Conservation (phyloP, 257 asterid genomes). For the Gardenia jasminoides region DNA sequence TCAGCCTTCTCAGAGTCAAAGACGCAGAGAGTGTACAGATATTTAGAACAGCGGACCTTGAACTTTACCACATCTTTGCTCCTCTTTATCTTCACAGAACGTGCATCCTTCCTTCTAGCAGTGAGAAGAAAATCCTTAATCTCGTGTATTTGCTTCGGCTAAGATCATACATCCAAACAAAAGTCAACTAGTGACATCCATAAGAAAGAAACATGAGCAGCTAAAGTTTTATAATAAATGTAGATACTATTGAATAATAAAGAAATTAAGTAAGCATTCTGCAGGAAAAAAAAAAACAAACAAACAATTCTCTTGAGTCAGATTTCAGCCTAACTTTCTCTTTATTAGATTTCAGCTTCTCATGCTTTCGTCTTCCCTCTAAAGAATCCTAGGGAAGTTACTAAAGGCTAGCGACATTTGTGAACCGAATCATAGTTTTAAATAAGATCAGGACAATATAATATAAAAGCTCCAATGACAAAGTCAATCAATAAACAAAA, state of each 20-base stretch:
- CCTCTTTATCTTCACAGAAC: slow-evolving; percentile 35
- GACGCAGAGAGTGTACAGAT: slow-evolving; percentile 34
- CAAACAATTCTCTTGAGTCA: background rate
- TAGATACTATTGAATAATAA: background rate
- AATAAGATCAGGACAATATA: background rate
- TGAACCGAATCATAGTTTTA: background rate
- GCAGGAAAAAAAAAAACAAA: too few relatives aligned
- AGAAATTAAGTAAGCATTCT: too few relatives aligned
- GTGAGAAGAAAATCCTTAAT: slow-evolving; percentile 40
- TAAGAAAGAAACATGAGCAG: background rate
- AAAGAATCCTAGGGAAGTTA: background rate
- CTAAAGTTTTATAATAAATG: background rate
- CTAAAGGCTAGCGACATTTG: background rate
- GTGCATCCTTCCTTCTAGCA: slow-evolving; percentile 37
- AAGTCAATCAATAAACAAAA: background rate
- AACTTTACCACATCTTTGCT: slow-evolving; percentile 36
- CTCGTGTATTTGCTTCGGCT: slow-evolving; percentile 37
- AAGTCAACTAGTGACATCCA: background rate
- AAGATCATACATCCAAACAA: background rate
- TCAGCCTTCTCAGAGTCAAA: slow-evolving; percentile 38
- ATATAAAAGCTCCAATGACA: background rate
- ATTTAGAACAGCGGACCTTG: slow-evolving; percentile 38
- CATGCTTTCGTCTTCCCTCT: background rate
- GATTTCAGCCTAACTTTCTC: background rate
- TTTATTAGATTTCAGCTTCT: background rate